Evolutionary conservation across 169 alveolate genomes (phyloP).

Genomic region (Babesia sp.): DNA sequence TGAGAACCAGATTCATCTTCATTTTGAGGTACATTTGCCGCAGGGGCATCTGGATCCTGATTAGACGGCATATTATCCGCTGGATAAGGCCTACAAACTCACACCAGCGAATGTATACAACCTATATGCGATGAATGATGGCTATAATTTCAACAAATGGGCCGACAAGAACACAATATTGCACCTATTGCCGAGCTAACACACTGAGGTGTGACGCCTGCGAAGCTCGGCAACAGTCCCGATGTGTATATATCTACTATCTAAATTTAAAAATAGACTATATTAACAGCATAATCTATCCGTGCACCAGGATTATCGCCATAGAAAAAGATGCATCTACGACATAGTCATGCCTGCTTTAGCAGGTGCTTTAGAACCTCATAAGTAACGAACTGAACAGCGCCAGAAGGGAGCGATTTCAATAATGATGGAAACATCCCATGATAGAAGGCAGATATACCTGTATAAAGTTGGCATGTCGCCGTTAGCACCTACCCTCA

Average conservation of each 20-base stretch:
- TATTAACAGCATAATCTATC: too few relatives aligned
- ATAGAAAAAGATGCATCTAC: too few relatives aligned
- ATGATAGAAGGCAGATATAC: conserved; percentile 76
- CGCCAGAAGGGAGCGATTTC: conserved; percentile 85
- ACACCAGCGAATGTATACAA: too few relatives aligned
- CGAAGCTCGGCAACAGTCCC: not conserved
- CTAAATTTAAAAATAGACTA: too few relatives aligned
- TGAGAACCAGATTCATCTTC: conserved; percentile 37
- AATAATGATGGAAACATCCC: conserved; percentile 84
- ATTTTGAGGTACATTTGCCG: conserved; percentile 36
- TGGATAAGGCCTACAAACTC: too few relatives aligned
- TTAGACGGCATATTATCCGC: conserved; percentile 38
- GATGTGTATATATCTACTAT: not conserved
- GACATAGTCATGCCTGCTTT: too few relatives aligned
- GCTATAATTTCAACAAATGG: too few relatives aligned
- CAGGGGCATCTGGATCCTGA: conserved; percentile 27
- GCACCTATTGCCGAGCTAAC: too few relatives aligned
- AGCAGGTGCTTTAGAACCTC: conserved; percentile 76
- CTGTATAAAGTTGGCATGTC: conserved; percentile 9
- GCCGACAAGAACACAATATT: too few relatives aligned
- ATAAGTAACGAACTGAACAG: conserved; percentile 82
- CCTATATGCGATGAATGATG: too few relatives aligned
- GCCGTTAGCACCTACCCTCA: conserved; percentile 65
- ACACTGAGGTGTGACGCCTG: too few relatives aligned
- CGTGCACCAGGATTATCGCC: too few relatives aligned